Evolutionary conservation across 1,139 yeast genomes (phyloP).

Genomic region (Debaryomyces nepalensis): DNA sequence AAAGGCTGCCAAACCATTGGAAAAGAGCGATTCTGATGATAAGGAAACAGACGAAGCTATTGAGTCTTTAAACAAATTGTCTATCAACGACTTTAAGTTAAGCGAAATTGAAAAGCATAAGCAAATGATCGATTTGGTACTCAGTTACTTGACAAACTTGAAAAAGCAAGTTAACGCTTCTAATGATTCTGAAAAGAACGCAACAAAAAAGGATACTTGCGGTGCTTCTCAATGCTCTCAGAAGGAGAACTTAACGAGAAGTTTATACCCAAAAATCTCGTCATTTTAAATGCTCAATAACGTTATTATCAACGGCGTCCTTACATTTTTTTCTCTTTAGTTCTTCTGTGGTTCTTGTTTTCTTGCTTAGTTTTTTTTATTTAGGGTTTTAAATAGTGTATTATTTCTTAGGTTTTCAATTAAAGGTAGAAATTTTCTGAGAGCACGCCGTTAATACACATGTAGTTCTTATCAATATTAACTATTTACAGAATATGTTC

Average conservation of each 20-base stretch:
- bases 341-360: slow-evolving; percentile 1
- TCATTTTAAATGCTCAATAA: slow-evolving; percentile 35
- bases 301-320: slow-evolving; percentile 2
- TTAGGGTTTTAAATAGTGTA: neutral
- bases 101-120: slow-evolving; percentile 43
- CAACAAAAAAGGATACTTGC: neutral
- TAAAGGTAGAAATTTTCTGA: neutral
- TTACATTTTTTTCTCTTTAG: slow-evolving; percentile 10
- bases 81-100: slow-evolving; percentile 26
- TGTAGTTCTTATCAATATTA: neutral
- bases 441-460: no score
- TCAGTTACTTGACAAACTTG: slow-evolving; percentile 31
- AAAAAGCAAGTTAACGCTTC: slow-evolving; percentile 18
- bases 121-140: slow-evolving; percentile 39
- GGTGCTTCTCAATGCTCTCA: slow-evolving; percentile 1
- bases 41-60: slow-evolving; percentile 23
- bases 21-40: slow-evolving; percentile 14
- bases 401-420: neutral
- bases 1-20: slow-evolving; percentile 35
- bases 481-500: slow-evolving; percentile 14
- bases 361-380: neutral
- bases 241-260: slow-evolving; percentile 16
- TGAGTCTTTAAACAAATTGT: slow-evolving; percentile 25
- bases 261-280: slow-evolving; percentile 47
- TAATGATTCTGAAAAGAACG: neutral